phyloP scores from a whole-genome alignment of 176 grass and related monocot genomes.

The Juncus inflexus region DNA sequence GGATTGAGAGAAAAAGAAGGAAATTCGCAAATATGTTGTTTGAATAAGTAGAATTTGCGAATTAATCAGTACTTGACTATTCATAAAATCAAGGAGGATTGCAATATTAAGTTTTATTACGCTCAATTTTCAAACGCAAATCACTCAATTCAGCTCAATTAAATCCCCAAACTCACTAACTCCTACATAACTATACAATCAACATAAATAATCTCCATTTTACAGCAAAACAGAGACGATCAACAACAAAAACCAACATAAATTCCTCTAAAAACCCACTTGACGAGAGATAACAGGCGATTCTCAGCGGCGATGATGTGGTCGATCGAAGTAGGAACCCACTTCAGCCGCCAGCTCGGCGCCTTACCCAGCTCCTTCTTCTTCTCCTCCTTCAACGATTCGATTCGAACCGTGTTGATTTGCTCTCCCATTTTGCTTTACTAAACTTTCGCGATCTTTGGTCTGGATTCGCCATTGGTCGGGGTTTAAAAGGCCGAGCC shows the following conservation, averaged over 20 bases:
- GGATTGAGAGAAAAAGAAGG: neutral
- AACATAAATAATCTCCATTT: neutral
- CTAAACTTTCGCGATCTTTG: slow-evolving; percentile 23
- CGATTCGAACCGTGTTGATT: neutral
- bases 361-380: neutral
- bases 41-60: neutral
- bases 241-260: neutral
- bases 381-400: neutral
- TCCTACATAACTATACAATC: neutral
- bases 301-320: slow-evolving; percentile 45
- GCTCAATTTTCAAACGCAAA: too few relatives aligned
- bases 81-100: neutral
- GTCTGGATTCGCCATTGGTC: neutral
- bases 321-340: slow-evolving; percentile 43
- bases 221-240: neutral
- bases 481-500: too few relatives aligned
- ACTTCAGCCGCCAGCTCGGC: slow-evolving; percentile 8
- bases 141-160: too few relatives aligned
- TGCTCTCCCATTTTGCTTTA: slow-evolving; percentile 31
- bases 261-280: slow-evolving; percentile 22
- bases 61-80: neutral
- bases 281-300: slow-evolving; percentile 35
- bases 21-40: neutral
- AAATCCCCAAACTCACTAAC: neutral
- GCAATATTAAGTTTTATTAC: too few relatives aligned